Evolutionary conservation across 2,329 filamentous ascomycete genomes (phyloP).

Genomic region (Paecilomyces fulvus): DNA sequence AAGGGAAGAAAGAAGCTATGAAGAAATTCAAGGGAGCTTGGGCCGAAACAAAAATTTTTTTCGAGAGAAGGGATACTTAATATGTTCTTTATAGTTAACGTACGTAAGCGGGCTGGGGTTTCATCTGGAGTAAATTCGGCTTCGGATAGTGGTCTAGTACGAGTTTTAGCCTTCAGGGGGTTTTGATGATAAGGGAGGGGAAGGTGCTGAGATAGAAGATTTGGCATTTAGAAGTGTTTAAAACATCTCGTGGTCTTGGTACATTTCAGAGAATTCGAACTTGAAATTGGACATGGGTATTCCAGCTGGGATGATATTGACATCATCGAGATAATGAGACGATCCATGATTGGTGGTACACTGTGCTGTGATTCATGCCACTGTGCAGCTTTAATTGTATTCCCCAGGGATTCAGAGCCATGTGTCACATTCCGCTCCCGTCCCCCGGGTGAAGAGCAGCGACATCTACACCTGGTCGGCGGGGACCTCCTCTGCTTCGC

Average conservation of each 20-base stretch:
- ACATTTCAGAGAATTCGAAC: background rate
- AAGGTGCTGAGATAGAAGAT: background rate
- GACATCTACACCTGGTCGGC: slow-evolving; percentile 13
- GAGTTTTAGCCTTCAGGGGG: no score
- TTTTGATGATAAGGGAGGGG: no score
- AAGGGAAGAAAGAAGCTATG: no score
- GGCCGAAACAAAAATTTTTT: no score
- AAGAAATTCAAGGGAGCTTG: no score
- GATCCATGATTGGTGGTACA: background rate
- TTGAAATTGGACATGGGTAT: background rate
- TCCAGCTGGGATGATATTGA: background rate
- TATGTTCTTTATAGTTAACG: no score
- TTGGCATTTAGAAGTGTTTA: background rate
- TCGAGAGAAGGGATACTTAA: no score
- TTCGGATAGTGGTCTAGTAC: no score
- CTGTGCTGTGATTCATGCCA: no score
- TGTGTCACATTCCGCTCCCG: background rate
- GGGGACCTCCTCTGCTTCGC: slow-evolving; percentile 35
- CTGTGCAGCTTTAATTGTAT: no score
- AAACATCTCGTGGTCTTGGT: background rate
- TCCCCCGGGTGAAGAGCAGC: background rate
- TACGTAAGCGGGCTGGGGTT: no score
- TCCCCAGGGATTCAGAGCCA: background rate
- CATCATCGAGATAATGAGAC: background rate
- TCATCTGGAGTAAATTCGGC: no score